Base-by-base conservation (phyloP, 257 asterid genomes). In the Rauvolfia tetraphylla region DNA sequence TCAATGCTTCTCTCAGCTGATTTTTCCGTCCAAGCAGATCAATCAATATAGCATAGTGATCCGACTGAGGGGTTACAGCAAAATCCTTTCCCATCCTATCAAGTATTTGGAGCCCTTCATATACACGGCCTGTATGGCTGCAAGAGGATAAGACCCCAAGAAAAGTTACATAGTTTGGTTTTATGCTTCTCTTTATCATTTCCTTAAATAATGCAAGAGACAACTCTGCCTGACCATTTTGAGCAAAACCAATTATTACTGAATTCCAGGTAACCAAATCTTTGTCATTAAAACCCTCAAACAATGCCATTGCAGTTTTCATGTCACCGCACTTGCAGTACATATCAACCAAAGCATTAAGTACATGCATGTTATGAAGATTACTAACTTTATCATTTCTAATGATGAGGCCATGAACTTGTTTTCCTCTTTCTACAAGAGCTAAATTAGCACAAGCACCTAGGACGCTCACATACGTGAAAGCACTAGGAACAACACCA, bases 361-460 rank as follows among this genome's bases (percentile, higher is more conserved):
- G 63, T 68, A 88, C 29, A 67, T 80, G 87, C 31, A 81, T 81
- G 61, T 86, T 89, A 79, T 76, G 85, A 27, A 80, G 75, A 57
- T 83, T 38, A 48, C 42, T 11, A 3, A 49, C 66, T 51, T 56
- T 56, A 67, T 73, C 63, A 79, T 31, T 42, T 85, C 89, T 82
- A 53, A 82, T 49, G 58, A 86, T 72, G 58, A 56, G 88, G 36
- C 90, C 84, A 20, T 91, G 97, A 36, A 88, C 76, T 84, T 89
- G 95, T 81, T 89, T 91, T 80, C 97, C 97, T 68, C 63, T 88
- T 39, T 73, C 86, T 23, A 78, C 48, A 70, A 81, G 74, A 15
- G 95, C 90, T 81, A 86, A 77, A 83, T 87, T 89, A 27, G 97
- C 93, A 80, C 97, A 91, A 73, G 95, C 90, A 79, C 90, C 82